Evolutionary conservation across 2,329 filamentous ascomycete species (phyloP), one percentile per base, ranked within the genome.

Genomic region (Chaetothyriales sp.): DNA sequence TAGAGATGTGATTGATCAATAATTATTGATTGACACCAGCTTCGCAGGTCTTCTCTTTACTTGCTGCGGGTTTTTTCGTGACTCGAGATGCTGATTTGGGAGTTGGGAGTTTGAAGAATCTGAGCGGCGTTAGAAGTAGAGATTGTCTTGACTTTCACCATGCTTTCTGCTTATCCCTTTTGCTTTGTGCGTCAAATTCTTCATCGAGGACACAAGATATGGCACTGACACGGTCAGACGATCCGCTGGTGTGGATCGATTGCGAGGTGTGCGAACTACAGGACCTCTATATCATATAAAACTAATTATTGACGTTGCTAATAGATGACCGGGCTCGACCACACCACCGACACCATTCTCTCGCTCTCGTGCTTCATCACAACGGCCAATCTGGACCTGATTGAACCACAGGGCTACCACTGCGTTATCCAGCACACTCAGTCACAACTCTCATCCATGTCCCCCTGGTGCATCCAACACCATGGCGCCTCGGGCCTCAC

Each of bases 301-400:
- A 18, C 18, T 32, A 18, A 20, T 7, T 15, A 25, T 26, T 10
- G 36, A 39, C 49, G 44, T n/a, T 5, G 9, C 42, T 48, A 36
- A 36, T 59, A 94, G 87, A 98, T 98, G 92, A 96, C 87, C 28
- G 87, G 87, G 19, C 77, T 94, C 6, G 75, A 95, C 66, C 75
- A 81, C 1, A 78, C 84, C 53, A 79, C 73, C 28, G 90, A 96
- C 63, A 81, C 82, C 51, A 92, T 96, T 62, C 80, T 96, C 63
- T 88, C 94, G 61, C 84, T 96, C 51, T 90, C 84, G 67, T 95
- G 89, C 70, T 83, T 93, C 67, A 78, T 98, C 64, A 98, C 92
- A 6, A 84, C 89, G 59, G 77, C 80, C 49, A 73, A 87, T 54
- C 77, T 98, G 18, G 77, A 85, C 51, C 66, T 93, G 32, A 68